These are phyloP conservation scores for Barnettozyma californica DNA, from an alignment of 805 yeast species.

Conservation along the genomic window DNA sequence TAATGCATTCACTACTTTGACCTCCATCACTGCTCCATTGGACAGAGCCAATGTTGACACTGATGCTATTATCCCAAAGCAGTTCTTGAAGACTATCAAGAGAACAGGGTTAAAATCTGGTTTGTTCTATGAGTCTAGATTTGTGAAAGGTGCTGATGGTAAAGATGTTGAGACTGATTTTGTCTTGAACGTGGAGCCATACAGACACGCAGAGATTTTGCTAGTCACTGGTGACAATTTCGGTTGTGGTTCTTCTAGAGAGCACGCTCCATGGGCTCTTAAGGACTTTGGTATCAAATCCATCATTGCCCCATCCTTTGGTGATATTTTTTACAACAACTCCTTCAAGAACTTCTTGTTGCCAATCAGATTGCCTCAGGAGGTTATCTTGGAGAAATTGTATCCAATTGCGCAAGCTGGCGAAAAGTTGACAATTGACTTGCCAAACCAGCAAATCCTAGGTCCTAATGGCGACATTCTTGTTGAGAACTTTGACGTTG, in stretches of 20 bases:
- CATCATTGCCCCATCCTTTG: constrained; percentile 96
- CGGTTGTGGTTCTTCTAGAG: constrained; percentile 99
- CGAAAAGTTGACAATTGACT: constrained; percentile 64
- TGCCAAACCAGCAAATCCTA: constrained; percentile 77
- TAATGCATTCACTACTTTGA: constrained; percentile 68
- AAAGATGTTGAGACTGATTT: constrained; percentile 84
- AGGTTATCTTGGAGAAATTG: constrained; percentile 62
- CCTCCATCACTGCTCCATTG: constrained; percentile 90
- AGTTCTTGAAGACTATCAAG: constrained; percentile 94
- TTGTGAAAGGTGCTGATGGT: constrained; percentile 61
- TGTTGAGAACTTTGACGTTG: constrained; percentile 81
- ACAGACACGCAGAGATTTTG: constrained; percentile 71
- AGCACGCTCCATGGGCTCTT: constrained; percentile 99
- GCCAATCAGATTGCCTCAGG: constrained; percentile 87
- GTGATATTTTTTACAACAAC: constrained; percentile 96
- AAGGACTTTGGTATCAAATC: constrained; percentile 96
- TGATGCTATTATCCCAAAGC: constrained; percentile 98
- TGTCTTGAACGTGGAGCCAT: constrained; percentile 81
- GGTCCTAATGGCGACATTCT: constrained; percentile 66
- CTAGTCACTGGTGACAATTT: constrained; percentile 95
- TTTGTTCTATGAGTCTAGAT: constrained; percentile 87
- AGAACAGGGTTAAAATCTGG: constrained; percentile 91
- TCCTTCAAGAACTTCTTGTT: constrained; percentile 93
- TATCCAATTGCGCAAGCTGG: constrained; percentile 79
- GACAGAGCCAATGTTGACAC: constrained; percentile 96